Evolutionary conservation across 129 eudicot genomes (phyloP).

Genomic region (Artemisia annua): DNA sequence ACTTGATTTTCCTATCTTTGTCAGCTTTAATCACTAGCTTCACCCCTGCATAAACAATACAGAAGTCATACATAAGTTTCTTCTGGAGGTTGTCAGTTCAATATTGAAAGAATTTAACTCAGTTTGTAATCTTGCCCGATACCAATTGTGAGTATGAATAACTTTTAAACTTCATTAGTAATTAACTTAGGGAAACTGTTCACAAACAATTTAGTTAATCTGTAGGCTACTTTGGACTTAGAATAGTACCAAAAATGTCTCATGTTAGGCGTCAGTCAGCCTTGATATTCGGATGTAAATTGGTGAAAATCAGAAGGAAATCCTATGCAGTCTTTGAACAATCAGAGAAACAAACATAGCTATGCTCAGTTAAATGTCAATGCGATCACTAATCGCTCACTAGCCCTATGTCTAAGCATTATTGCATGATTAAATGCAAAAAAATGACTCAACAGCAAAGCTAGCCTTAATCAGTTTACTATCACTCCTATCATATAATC

Average conservation of each 20-base stretch:
- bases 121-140: neutral
- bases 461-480: neutral
- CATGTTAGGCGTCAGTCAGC: neutral
- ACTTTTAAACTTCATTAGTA: no score
- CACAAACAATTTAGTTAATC: neutral
- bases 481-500: neutral
- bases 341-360: neutral
- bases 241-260: neutral
- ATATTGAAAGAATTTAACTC: neutral
- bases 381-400: neutral
- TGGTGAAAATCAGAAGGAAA: neutral
- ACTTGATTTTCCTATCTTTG: slow-evolving; percentile 69
- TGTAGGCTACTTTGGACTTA: neutral
- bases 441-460: neutral
- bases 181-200: no score
- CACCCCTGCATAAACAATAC: slow-evolving; percentile 54
- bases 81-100: neutral
- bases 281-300: no score
- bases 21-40: slow-evolving; percentile 77
- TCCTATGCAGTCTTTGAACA: slow-evolving; percentile 1
- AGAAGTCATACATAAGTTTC: slow-evolving; percentile 2
- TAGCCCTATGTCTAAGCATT: neutral
- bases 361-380: neutral
- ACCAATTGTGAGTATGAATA: neutral
- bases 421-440: no score